Evolutionary conservation across 805 yeast species (phyloP).

Genomic region (Starmerella bacillaris): DNA sequence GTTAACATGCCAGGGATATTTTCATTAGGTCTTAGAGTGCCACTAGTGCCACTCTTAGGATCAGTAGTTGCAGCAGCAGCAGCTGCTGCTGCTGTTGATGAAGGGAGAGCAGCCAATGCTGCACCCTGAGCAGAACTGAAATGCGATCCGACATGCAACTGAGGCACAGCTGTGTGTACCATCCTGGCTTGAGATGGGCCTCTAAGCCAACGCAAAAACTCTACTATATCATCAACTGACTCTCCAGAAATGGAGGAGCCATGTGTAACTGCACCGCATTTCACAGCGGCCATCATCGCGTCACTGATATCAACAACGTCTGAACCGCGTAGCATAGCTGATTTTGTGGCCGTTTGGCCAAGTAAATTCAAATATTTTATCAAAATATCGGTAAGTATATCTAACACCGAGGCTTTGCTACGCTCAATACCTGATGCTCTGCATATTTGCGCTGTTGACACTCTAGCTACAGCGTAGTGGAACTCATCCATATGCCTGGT

Average conservation of each 20-base stretch:
- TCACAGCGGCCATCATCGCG: conserved; percentile 49
- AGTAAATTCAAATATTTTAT: conserved; percentile 43
- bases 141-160: conserved; percentile 9
- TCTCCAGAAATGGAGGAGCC: conserved; percentile 30
- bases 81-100: conserved; percentile 9
- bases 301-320: conserved; percentile 43
- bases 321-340: conserved; percentile 33
- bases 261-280: conserved; percentile 45
- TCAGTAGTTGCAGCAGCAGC: conserved; percentile 4
- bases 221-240: conserved; percentile 27
- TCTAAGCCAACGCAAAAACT: conserved; percentile 35
- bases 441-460: conserved; percentile 39
- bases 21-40: background rate
- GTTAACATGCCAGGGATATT: background rate
- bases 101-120: conserved; percentile 15
- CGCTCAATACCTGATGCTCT: conserved; percentile 73
- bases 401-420: conserved; percentile 52
- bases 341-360: conserved; percentile 31
- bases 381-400: conserved; percentile 60
- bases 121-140: conserved; percentile 17
- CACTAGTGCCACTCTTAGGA: background rate
- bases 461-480: conserved; percentile 30
- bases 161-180: conserved; percentile 12
- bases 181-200: conserved; percentile 14
- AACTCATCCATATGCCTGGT: conserved; percentile 24